Base-by-base conservation (phyloP, 2,329 filamentous ascomycete genomes). In the Apiospora kogelbergensis region DNA sequence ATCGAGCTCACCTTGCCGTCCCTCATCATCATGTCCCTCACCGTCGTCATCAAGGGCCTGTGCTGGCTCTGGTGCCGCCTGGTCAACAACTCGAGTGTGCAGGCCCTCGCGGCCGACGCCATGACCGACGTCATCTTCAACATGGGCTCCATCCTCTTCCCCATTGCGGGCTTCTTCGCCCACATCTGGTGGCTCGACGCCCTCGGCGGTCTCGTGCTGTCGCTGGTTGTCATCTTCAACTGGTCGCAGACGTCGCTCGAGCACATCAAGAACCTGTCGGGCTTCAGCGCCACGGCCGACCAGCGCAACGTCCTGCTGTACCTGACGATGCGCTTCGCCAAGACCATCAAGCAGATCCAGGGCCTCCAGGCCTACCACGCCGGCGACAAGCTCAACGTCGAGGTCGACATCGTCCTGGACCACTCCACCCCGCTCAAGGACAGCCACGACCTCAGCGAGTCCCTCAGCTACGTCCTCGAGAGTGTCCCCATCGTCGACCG, bases 311-410 rank as follows among this genome's bases (percentile, higher is more conserved):
- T 70, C 5, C 67, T 97, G 26, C 85, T 97, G 0, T 98, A 98
- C 81, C 87, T 97, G 73, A 96, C 94, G 1, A 97, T 97, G 92
- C 91, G 95, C 24, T 97, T 97, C 77, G 94, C 94, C 63, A 93
- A 92, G 73, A 92, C 92, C 15, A 97, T 98, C 76, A 90, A 89
- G 76, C 91, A 93, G 77, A 96, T 97, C 70, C 93, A 96, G 78
- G 93, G 93, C 41, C 82, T 96, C 68, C 91, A 94, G 73, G 93
- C 93, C 1, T 97, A 96, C 78, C 93, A 97, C 76, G 90, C 91
- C 0, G 93, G 93, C 33, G 93, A 96, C 78, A 95, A 94, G 83
- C 85, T 96, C 69, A 94, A 93, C 72, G 92, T 95, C 33, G 89
- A 91, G 75, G 93, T 95, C 13, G 93, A 97, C 78, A 92, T 96